Base-by-base conservation (phyloP, 305 asterid species). In the Petunia hybrid region DNA sequence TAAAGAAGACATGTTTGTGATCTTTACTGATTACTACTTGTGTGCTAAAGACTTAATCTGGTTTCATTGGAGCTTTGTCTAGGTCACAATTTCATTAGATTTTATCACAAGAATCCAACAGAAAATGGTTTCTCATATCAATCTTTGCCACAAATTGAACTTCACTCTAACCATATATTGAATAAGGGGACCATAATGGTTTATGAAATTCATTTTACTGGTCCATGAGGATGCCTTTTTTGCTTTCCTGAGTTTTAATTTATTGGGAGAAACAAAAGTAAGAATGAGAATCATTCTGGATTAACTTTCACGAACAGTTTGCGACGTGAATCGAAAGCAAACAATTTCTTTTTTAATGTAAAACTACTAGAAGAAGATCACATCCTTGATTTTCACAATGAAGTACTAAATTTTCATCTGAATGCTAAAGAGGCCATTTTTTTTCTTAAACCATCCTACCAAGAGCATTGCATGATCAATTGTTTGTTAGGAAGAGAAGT, bases 201-300 rank as follows among this genome's bases (percentile, higher is more conserved):
- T 59, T 6, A 59, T 36, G 66, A 61, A 31, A 35, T 61, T 10
- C 40, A 61, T 61, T 62, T 38, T 65, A 65, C 71, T 13, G 14
- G 71, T 65, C 22, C 22, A 73, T 73, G 63, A 73, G 78, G 63
- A 53, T 36, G 63, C 16, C 78, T 64, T 64, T 64, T 9, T 64
- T 64, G 8, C 45, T 64, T 38, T 38, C 45, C 70, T 64, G 43
- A 64, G 22, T 64, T 38, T 10, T 64, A 63, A 36, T 35, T 35
- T 36, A 63, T 38, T 64, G 22, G 45, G 22, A 64, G 12, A 8
- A 7, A 64, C 10, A 38, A 10, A 38, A 10, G 69, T 64, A 38
- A 64, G 43, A 64, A 35, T 35, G 68, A 9, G 42, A 10, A 64
- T 64, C 46, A 6, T 7, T 53, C 35, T 51, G 64, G 77, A 10